Percentiles rank a stretch among this genome's conserved stretches.
These are phyloP conservation scores for Rosellinia necatrix DNA, from an alignment of 2,329 filamentous ascomycete species.

Conservation along the genomic window DNA sequence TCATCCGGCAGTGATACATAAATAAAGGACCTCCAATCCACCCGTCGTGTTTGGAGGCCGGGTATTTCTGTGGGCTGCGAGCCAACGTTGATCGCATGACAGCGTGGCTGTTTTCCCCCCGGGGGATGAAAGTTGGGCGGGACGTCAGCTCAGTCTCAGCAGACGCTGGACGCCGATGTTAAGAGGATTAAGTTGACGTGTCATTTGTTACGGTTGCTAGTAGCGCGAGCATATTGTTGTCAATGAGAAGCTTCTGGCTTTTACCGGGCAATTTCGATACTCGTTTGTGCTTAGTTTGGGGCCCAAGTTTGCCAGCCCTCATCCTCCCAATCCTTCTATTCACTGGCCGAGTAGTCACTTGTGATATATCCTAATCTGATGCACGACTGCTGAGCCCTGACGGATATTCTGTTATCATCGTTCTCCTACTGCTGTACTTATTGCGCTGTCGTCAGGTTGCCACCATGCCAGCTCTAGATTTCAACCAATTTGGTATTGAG, in stretches of 20 bases:
- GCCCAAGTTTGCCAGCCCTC: not conserved
- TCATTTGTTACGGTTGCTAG: constrained; percentile 49
- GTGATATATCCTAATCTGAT: not conserved
- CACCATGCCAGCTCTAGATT: constrained; percentile 47
- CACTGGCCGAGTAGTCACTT: too few species aligned
- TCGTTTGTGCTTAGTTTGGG: not conserved
- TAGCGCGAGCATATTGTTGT: constrained; percentile 46
- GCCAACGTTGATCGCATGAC: not conserved
- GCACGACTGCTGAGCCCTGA: not conserved
- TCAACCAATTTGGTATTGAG: constrained; percentile 47
- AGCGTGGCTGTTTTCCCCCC: constrained; percentile 21
- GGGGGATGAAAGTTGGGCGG: constrained; percentile 2
- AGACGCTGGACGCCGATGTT: constrained; percentile 34
- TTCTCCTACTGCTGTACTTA: constrained; percentile 49
- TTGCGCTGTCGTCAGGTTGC: constrained; percentile 51
- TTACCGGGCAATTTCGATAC: constrained; percentile 31
- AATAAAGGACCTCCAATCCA: not conserved
- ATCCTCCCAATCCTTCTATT: too few species aligned
- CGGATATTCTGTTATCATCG: constrained; percentile 44
- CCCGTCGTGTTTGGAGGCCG: not conserved
- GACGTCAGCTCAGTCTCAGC: constrained; percentile 17
- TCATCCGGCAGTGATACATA: too few species aligned
- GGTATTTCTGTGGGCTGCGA: not conserved
- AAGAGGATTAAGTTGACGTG: constrained; percentile 45
- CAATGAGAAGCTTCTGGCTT: constrained; percentile 42